Evolutionary conservation across 2,329 filamentous ascomycete species (phyloP), one percentile per base, ranked within the genome.

Genomic region (Lecanosticta acicola): DNA sequence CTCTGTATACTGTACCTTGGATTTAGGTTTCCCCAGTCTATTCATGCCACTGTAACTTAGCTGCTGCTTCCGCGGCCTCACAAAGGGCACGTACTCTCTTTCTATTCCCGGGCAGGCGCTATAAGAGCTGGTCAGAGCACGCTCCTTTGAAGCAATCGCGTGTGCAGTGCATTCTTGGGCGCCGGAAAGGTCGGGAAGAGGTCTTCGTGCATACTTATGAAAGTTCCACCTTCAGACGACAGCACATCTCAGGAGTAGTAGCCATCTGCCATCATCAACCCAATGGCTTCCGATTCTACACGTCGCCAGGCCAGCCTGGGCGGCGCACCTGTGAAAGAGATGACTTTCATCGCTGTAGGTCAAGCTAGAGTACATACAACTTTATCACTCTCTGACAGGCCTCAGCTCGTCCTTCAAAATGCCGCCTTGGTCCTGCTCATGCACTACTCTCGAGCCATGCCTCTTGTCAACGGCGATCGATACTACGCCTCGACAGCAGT

Each of bases 391-490:
- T 37, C 39, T 41, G 17, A 41, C 39, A 41, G 26, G 20, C 21
- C 8, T 26, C 60, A 90, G 86, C 76, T 91, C 60, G 87, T 83
- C 20, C 80, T 87, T 53, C 84, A 90, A 71, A 90, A 90, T 64
- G 88, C 85, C 5, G 83, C 81, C 19, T 74, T 90, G 50, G 88
- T 88, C 50, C 71, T 91, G 56, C 81, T 96, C 45, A 85, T 95
- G 77, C 91, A 96, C 71, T 95, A 97, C 68, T 95, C 90, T 21
- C 81, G 90, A 55, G 82, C 94, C 50, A 96, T 96, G 90, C 85
- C 89, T n/a, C 77, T 83, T 8, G 75, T 79, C 8, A 82, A 84
- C 64, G 87, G 88, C 56, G 87, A 90, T 62, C 84, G 90, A 64
- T 97, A 96, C 68, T 87, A 93, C 59, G 84, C 91, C 32, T 96